Base-by-base conservation (phyloP, 164 flowering plant species). In the Protea cynaroides region DNA sequence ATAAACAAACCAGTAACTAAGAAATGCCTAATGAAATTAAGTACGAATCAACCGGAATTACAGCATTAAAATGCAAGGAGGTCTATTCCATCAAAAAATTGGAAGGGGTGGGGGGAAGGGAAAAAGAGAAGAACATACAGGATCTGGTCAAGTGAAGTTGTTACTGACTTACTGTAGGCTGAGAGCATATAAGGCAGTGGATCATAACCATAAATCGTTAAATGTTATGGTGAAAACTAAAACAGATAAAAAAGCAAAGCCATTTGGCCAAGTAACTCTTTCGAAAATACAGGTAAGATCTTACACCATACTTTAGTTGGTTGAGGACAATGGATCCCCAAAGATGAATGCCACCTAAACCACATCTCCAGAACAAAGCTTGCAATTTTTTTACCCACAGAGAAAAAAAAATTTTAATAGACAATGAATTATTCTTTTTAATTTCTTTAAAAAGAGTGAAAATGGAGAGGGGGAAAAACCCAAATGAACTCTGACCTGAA, bases 301-400 rank as follows among this genome's bases (percentile, higher is more conserved):
- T 44, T 21, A 25, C 25, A 13, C 58, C 25, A 68, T 79, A 84
- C 96, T 83, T 72, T 67, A 38, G 72, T 57, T 62, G 54, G 55
- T n/a, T n/a, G n/a, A n/a, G n/a, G n/a, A n/a, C n/a, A n/a, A n/a
- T n/a, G n/a, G n/a, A n/a, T n/a, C n/a, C n/a, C n/a, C n/a, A n/a
- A n/a, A n/a, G n/a, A n/a, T n/a, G n/a, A n/a, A n/a, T n/a, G n/a
- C n/a, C n/a, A 95, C 60, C 72, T 79, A 61, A 76, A 83, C 99
- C 97, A 92, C 89, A 95, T 81, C 63, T 92, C 99, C 69, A 84
- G 84, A 64, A 79, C 73, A 71, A 76, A 85, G 72, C 86, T 76
- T 11, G 86, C 70, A 24, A 86, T 58, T 60, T 78, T 86, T 86
- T 47, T 61, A 64, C 65, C 57, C 59, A 55, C 97, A 64, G 17